Base-by-base conservation (phyloP, 2,329 filamentous ascomycete genomes). In the Pyrenophora seminiperda region DNA sequence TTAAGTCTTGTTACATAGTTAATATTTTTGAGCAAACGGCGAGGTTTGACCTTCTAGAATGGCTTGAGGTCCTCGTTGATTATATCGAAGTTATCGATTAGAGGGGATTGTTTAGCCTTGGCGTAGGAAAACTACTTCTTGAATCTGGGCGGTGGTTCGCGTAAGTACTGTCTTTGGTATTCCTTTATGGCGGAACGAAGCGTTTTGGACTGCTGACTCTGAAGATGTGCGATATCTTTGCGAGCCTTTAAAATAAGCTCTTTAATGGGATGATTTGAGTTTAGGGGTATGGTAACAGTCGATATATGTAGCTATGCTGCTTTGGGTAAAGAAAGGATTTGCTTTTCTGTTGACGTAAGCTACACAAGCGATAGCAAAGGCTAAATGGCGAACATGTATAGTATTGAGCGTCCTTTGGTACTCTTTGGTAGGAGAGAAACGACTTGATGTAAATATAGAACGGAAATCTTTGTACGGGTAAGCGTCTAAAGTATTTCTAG, bases 51-150 rank as follows among this genome's bases (percentile, higher is more conserved):
- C 3, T 52, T 66, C 48, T 71, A 68, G 32, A 81, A 77, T 0
- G 77, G 79, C 0, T 65, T 61, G 1, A 82, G 55, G 0, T 65
- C 52, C 0, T 75, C 50, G 32, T 73, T 62, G 2, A 82, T 77
- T 0, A 59, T 67, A 32, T 82, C 76, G 20, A 78, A 82, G 3
- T 81, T 75, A 49, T 81, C 79, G 24, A 81, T 79, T 13, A 81
- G 71, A 0, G 68, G 69, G 0, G 78, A 80, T 2, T 74, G 24
- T 1, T 77, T 62, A 0, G 56, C 53, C 1, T 58, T 40, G 0
- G 79, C 78, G 39, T 73, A 81, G 1, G 71, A 56, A 18, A 72
- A 78, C 80, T 79, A 82, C 3, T 53, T 63, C 1, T 76, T 62
- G 24, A 82, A 82, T 0, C 80, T 79, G 0, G 67, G 63, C 0